A percentile compares a stretch with the other conserved stretches of the same genome.
These are phyloP conservation scores for Biscutella laevigata DNA, from an alignment of 441 rosid genomes.

Conservation along the genomic window DNA sequence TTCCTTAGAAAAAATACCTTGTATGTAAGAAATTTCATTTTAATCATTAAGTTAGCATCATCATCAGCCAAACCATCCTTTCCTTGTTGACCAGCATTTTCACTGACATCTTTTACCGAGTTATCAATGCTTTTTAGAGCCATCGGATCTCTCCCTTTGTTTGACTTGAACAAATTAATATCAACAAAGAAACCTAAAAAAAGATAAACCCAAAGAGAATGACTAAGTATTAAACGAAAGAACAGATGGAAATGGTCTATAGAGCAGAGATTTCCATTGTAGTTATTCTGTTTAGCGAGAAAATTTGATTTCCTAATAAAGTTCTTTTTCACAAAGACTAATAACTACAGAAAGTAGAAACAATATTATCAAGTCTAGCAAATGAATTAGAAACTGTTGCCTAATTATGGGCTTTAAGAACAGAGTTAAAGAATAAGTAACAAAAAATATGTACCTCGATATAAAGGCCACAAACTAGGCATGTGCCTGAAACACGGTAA, in stretches of 20 bases:
- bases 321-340: constrained; percentile 3
- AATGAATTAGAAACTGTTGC: constrained; percentile 13
- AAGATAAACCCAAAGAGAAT: constrained; percentile 19
- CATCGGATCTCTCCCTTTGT: constrained; percentile 50
- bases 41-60: constrained; percentile 90
- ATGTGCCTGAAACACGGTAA: constrained; percentile 46
- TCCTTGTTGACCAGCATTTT: constrained; percentile 28
- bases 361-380: not conserved
- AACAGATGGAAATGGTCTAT: constrained; percentile 1
- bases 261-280: not conserved
- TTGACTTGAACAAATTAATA: constrained; percentile 75
- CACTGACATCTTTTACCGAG: constrained; percentile 33
- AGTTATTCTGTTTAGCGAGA: not conserved
- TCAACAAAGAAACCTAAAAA: constrained; percentile 89
- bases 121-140: constrained; percentile 33
- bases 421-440: not conserved
- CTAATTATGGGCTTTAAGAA: not conserved
- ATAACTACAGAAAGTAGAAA: not conserved
- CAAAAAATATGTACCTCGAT: constrained; percentile 62
- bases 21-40: constrained; percentile 85
- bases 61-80: constrained; percentile 67
- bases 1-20: constrained; percentile 45
- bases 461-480: constrained; percentile 86
- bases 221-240: constrained; percentile 3
- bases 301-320: not conserved